Evolutionary conservation across 2,329 filamentous ascomycete species (phyloP).

Genomic region (Ceratocystis cacaofunesta): DNA sequence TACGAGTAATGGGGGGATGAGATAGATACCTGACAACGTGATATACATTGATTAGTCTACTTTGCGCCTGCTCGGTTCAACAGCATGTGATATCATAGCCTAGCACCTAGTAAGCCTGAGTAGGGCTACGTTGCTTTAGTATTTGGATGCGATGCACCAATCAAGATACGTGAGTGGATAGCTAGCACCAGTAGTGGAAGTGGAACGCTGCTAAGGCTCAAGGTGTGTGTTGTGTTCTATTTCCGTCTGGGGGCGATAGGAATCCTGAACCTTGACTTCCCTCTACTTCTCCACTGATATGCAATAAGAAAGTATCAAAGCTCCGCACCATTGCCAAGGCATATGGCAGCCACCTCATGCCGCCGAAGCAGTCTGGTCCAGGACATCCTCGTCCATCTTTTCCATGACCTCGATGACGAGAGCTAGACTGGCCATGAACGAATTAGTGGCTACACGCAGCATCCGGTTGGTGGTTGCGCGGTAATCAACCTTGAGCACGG

Average conservation of each 20-base stretch:
- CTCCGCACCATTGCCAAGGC: too few species aligned
- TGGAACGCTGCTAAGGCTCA: not conserved
- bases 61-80: too few species aligned
- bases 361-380: constrained; percentile 28
- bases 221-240: not conserved
- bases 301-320: not conserved
- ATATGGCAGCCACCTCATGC: not conserved
- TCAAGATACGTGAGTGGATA: not conserved
- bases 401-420: constrained; percentile 82
- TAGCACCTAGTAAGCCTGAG: too few species aligned
- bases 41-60: not conserved
- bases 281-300: not conserved
- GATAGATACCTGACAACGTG: not conserved
- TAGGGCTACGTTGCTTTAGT: too few species aligned
- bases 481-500: constrained; percentile 59
- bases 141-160: too few species aligned
- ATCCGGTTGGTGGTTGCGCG: constrained; percentile 86
- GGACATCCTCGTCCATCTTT: constrained; percentile 71
- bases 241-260: not conserved
- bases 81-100: too few species aligned
- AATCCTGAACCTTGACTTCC: not conserved
- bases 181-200: not conserved
- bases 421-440: constrained; percentile 80
- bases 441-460: constrained; percentile 89
- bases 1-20: not conserved